Evolutionary conservation across 805 yeast genomes (phyloP).

Genomic region (Yarrowia sp.): DNA sequence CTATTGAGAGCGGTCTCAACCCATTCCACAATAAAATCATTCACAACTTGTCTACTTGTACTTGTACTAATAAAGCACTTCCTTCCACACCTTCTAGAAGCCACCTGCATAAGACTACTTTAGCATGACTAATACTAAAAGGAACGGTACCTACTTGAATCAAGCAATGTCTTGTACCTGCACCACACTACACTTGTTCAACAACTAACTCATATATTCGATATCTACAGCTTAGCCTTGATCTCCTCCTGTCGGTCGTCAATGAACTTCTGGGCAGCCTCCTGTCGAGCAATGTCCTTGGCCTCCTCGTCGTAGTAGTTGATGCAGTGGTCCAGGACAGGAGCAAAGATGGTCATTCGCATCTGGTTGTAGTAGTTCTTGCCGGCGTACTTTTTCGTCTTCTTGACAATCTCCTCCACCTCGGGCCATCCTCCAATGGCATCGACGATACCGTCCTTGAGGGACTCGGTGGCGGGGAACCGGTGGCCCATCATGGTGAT

Average conservation of each 20-base stretch:
- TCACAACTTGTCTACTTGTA: too few species aligned
- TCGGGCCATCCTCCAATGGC: conserved; percentile 40
- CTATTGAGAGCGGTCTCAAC: too few species aligned
- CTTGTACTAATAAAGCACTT: too few species aligned
- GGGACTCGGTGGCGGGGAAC: conserved; percentile 37
- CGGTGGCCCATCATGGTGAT: conserved; percentile 40
- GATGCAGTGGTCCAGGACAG: conserved; percentile 21
- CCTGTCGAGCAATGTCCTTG: conserved; percentile 16
- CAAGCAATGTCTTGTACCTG: background rate
- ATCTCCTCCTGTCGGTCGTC: conserved; percentile 13
- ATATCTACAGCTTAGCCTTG: conserved; percentile 8
- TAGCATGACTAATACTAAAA: too few species aligned
- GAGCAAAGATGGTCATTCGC: conserved; percentile 19
- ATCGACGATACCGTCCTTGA: conserved; percentile 37
- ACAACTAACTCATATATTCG: too few species aligned
- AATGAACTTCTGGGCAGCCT: conserved; percentile 18
- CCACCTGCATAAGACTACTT: too few species aligned
- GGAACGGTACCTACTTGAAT: too few species aligned
- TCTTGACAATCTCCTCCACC: conserved; percentile 37
- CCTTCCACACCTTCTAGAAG: background rate
- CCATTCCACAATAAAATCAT: too few species aligned
- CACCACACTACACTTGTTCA: too few species aligned
- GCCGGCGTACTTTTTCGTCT: conserved; percentile 26
- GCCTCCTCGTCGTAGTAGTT: conserved; percentile 20
- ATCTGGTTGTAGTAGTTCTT: conserved; percentile 26